Percentiles rank a stretch among this genome's conserved stretches.
Conservation (phyloP, 2,329 filamentous ascomycete genomes). For the Ilyonectria mors-panacis region DNA sequence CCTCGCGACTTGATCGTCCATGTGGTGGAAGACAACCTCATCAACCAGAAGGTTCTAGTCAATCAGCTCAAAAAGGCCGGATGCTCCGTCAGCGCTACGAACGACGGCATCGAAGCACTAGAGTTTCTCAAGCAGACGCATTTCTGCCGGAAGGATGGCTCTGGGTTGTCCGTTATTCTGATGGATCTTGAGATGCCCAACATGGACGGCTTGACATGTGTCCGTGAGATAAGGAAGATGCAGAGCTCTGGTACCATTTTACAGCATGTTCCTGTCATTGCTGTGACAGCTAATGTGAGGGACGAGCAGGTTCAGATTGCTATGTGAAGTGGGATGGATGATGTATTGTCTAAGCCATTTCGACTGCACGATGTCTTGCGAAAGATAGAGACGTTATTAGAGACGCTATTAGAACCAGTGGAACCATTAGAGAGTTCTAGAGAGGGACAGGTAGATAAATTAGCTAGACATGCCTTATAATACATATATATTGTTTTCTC, state of each 20-base stretch:
- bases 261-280: conserved; percentile 60
- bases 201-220: conserved; percentile 63
- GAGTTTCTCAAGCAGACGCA: conserved; percentile 54
- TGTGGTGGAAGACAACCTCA: conserved; percentile 77
- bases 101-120: conserved; percentile 73
- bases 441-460: too few relatives aligned
- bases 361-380: conserved; percentile 66
- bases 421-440: too few relatives aligned
- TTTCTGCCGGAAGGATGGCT: conserved; percentile 45
- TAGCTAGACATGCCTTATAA: too few relatives aligned
- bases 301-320: conserved; percentile 63
- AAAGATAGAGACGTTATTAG: conserved; percentile 61
- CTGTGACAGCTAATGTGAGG: conserved; percentile 63
- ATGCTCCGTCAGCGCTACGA: conserved; percentile 71
- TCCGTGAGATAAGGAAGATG: conserved; percentile 57
- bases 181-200: conserved; percentile 67
- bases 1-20: conserved; percentile 65
- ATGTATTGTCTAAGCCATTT: conserved; percentile 73
- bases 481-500: too few relatives aligned
- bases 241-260: conserved; percentile 51
- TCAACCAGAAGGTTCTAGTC: conserved; percentile 78
- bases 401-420: too few relatives aligned
- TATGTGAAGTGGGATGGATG: conserved; percentile 60
- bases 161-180: conserved; percentile 56
- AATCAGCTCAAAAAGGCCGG: conserved; percentile 74